Conservation (phyloP, 768 basidiomycete genomes). For the Leccinum imitatum region DNA sequence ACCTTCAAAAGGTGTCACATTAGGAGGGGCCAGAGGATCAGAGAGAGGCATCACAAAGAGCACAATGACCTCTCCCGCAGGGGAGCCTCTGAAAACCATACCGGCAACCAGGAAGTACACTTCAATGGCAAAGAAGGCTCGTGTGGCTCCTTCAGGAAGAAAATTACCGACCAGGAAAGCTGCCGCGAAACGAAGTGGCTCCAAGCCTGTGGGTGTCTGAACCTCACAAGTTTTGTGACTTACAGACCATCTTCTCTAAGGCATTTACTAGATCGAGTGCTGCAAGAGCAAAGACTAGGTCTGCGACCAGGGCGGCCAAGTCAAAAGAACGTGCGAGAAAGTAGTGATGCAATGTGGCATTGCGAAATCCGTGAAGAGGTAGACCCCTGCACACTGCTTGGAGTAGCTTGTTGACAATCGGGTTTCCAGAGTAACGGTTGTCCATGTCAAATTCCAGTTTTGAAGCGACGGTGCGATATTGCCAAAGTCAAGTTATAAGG, state of each 20-base stretch:
- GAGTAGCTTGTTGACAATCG: neutral
- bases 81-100: slow-evolving; percentile 5
- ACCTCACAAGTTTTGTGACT: neutral
- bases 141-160: slow-evolving; percentile 8
- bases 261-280: neutral
- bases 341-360: neutral
- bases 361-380: neutral
- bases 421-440: neutral
- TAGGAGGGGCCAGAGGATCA: neutral
- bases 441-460: neutral
- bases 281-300: slow-evolving; percentile 1
- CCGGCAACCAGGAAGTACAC: slow-evolving; percentile 20
- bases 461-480: slow-evolving; percentile 7
- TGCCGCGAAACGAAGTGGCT: slow-evolving; percentile 1
- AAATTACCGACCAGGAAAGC: slow-evolving; percentile 9
- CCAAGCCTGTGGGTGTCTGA: slow-evolving; percentile 11
- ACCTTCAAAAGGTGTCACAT: neutral
- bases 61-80: neutral
- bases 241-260: slow-evolving; percentile 1
- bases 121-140: slow-evolving; percentile 29
- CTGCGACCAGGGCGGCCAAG: neutral
- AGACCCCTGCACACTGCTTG: neutral
- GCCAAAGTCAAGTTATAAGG: neutral
- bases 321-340: slow-evolving; percentile 2
- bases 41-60: neutral